phyloP scores from a whole-genome alignment of 2,329 filamentous ascomycete species.

The Trichoderma polysporum region DNA sequence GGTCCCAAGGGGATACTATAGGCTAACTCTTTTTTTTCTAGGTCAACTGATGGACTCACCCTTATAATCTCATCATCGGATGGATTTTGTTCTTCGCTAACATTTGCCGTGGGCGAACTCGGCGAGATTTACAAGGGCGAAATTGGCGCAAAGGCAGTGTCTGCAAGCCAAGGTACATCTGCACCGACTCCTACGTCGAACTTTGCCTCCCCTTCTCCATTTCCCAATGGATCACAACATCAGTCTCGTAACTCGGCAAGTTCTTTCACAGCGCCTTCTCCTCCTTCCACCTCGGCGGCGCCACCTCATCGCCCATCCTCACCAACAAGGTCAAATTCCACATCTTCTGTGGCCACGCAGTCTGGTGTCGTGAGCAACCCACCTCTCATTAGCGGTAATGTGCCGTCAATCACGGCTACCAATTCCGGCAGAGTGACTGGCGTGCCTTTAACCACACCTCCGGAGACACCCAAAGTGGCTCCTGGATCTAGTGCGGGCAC shows the following conservation, averaged over 20 bases:
- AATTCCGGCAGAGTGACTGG: slow-evolving; percentile 63
- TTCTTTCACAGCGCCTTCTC: slow-evolving; percentile 59
- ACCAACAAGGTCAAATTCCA: slow-evolving; percentile 81
- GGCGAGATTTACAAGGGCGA: slow-evolving; percentile 78
- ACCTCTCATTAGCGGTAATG: slow-evolving; percentile 71
- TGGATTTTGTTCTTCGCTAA: slow-evolving; percentile 91
- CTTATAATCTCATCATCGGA: slow-evolving; percentile 96
- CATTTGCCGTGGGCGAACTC: slow-evolving; percentile 80
- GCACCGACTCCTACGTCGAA: slow-evolving; percentile 67
- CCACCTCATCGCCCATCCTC: slow-evolving; percentile 68
- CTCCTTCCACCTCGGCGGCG: slow-evolving; percentile 52
- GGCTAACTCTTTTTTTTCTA: slow-evolving; percentile 32
- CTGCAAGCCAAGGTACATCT: slow-evolving; percentile 65
- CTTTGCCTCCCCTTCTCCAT: slow-evolving; percentile 62
- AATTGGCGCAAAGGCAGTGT: slow-evolving; percentile 50
- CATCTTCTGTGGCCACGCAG: slow-evolving; percentile 74
- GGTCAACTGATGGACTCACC: slow-evolving; percentile 52
- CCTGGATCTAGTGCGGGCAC: slow-evolving; percentile 40
- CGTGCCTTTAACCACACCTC: slow-evolving; percentile 82
- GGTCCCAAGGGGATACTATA: neutral
- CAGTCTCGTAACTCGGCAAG: slow-evolving; percentile 59
- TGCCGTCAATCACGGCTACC: slow-evolving; percentile 74
- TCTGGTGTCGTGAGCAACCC: slow-evolving; percentile 71
- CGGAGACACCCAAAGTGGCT: slow-evolving; percentile 70
- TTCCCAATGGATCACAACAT: slow-evolving; percentile 47